Conservation (phyloP, 2,329 filamentous ascomycete genomes). For the Eurotiales sp. region DNA sequence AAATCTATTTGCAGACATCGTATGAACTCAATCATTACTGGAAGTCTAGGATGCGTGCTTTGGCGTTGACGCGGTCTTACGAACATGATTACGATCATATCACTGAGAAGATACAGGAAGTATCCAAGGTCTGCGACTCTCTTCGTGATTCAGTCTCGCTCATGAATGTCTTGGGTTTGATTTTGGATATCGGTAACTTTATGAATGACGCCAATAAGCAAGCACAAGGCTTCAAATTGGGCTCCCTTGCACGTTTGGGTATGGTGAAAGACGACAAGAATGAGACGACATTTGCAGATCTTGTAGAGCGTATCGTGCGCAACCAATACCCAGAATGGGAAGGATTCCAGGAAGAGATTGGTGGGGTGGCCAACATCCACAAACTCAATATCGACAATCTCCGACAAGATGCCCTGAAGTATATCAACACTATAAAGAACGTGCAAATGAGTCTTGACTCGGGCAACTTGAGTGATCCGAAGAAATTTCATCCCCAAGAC, state of each 20-base stretch:
- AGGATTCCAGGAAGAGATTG: conserved; percentile 78
- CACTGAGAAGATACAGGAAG: conserved; percentile 74
- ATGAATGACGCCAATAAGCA: conserved; percentile 99
- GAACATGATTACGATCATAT: conserved; percentile 92
- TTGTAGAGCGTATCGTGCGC: conserved; percentile 93
- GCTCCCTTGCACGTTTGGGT: conserved; percentile 82
- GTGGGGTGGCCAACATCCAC: conserved; percentile 70
- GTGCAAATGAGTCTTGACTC: conserved; percentile 88
- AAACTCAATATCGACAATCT: conserved; percentile 96
- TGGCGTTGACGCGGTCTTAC: conserved; percentile 76
- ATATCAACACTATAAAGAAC: conserved; percentile 92
- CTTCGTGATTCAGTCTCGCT: conserved; percentile 85
- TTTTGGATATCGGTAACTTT: conserved; percentile 97
- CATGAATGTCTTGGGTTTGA: conserved; percentile 94
- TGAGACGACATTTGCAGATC: conserved; percentile 88
- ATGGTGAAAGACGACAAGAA: conserved; percentile 99
- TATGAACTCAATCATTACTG: conserved; percentile 97
- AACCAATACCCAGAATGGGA: conserved; percentile 98
- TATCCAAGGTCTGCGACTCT: conserved; percentile 85
- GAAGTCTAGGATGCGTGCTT: conserved; percentile 93
- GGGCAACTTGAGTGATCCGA: conserved; percentile 91
- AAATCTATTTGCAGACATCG: conserved; percentile 88
- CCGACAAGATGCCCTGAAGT: conserved; percentile 78
- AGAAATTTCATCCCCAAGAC: conserved; percentile 97
- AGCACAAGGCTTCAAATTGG: conserved; percentile 95